Base-by-base conservation (phyloP, 2,329 filamentous ascomycete species). In the Claviceps fusiformis region DNA sequence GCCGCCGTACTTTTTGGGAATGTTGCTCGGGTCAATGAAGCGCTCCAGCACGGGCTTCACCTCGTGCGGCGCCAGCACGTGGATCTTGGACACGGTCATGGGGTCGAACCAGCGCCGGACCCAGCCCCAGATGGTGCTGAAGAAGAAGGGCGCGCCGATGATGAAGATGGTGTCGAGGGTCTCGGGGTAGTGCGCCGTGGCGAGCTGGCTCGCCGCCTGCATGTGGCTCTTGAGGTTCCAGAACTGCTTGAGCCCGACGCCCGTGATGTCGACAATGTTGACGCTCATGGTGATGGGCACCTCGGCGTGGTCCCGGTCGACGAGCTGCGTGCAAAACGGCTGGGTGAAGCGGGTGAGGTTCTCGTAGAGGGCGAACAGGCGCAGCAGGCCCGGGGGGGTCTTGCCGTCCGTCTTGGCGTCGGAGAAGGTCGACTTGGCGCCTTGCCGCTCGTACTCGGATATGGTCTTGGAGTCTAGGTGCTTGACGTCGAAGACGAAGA, bases 21-120 rank as follows among this genome's bases (percentile, higher is more conserved):
- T 91, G 69, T 92, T 88, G 54, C 80, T 77, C 0, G 81, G 76
- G 54, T 95, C 86, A 67, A 97, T 89, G 71, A 92, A 96, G 54
- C 81, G 76, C 60, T 84, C 80, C 31, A 97, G 80, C 1, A 89
- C 92, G 17, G 85, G 74, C 61, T 84, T 80, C 54, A 95, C 85
- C 69, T 95, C 89, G 55, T 80, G 67, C 9, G 81, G 75, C 50
- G 78, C 77, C 54, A 97, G 81, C 62, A 97, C 93, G 69, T 95
- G 95, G 68, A 97, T 96, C 74, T 97, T 97, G 64, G 89, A 93
- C 3, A 90, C 88, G 39, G 92, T 96, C 59, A 90, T 89, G 7
- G 91, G 91, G 72, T 91, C 87, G 65, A 95, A 95, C 90, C 91
- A 95, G 65, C 87, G 85, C 77, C 95, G 95, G 71, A 95, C 80